Conservation (phyloP, 1,284 basidiomycete genomes). For the Irpex sp. region DNA sequence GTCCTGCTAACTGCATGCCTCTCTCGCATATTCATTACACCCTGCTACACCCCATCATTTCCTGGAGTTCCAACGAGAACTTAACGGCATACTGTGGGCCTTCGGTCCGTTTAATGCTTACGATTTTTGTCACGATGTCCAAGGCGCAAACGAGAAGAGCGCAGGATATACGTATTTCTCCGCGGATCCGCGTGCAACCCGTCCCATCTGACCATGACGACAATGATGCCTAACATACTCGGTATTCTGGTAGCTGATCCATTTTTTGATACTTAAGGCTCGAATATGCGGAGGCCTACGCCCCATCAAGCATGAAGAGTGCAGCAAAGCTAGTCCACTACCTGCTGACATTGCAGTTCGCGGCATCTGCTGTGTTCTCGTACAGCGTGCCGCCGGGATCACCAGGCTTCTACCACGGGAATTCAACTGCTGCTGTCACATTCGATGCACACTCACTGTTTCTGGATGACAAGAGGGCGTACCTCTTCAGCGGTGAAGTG, state of each 20-base stretch:
- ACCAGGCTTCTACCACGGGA: constrained; percentile 34
- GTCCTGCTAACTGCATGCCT: not conserved
- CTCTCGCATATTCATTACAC: not conserved
- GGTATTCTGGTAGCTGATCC: not conserved
- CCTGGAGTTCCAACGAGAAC: not conserved
- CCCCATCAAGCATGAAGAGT: constrained; percentile 8
- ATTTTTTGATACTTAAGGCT: not conserved
- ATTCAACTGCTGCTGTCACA: constrained; percentile 35
- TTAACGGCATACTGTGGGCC: not conserved
- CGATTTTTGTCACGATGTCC: not conserved
- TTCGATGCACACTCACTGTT: constrained; percentile 42
- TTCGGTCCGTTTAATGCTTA: not conserved
- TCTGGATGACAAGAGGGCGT: constrained; percentile 38
- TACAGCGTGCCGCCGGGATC: constrained; percentile 20
- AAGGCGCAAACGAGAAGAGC: not conserved
- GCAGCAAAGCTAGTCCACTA: constrained; percentile 3
- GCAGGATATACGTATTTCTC: not conserved
- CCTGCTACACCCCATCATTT: not conserved
- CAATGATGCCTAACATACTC: not conserved
- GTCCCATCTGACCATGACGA: not conserved
- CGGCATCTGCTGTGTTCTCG: constrained; percentile 7
- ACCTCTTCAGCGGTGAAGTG: constrained; percentile 40
- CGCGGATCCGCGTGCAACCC: not conserved
- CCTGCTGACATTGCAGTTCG: constrained; percentile 6
- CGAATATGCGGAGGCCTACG: not conserved